Evolutionary conservation across 2,329 filamentous ascomycete genomes (phyloP).

Genomic region (Sclerotinia borealis): DNA sequence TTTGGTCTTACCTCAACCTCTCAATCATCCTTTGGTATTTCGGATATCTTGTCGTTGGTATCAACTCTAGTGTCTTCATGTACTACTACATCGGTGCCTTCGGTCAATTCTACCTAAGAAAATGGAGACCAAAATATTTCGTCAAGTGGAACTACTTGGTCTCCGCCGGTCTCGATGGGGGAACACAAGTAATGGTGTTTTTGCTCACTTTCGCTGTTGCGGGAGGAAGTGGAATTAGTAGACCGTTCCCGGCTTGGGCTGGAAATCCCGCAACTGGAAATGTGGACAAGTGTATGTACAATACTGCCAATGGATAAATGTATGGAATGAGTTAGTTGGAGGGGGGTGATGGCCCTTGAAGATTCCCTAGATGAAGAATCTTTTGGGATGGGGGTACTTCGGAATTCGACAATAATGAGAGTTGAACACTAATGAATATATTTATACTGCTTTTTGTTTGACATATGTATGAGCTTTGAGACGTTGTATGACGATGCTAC

Average conservation of each 20-base stretch:
- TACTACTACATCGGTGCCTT: conserved; percentile 62
- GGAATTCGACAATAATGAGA: too few species aligned
- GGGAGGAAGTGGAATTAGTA: conserved; percentile 26
- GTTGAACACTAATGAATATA: too few species aligned
- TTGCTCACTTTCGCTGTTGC: conserved; percentile 58
- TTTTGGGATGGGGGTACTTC: not conserved
- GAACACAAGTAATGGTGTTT: conserved; percentile 60
- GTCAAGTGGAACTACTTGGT: conserved; percentile 73
- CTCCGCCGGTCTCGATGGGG: conserved; percentile 64
- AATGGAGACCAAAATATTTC: conserved; percentile 54
- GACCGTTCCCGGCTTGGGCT: conserved; percentile 26
- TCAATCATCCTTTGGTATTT: conserved; percentile 63
- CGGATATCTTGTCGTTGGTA: conserved; percentile 59
- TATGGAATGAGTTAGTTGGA: not conserved
- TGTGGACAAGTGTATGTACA: conserved; percentile 22
- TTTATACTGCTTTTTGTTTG: too few species aligned
- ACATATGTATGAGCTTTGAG: too few species aligned
- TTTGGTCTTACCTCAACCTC: conserved; percentile 60
- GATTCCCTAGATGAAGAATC: too few species aligned
- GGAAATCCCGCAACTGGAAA: conserved; percentile 19
- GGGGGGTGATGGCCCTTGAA: not conserved
- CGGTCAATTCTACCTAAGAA: conserved; percentile 65
- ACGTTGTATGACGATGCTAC: too few species aligned
- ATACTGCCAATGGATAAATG: conserved; percentile 16
- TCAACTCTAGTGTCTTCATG: conserved; percentile 62